Conservation (phyloP, 2,329 filamentous ascomycete genomes). For the Niveomyces coronatus region DNA sequence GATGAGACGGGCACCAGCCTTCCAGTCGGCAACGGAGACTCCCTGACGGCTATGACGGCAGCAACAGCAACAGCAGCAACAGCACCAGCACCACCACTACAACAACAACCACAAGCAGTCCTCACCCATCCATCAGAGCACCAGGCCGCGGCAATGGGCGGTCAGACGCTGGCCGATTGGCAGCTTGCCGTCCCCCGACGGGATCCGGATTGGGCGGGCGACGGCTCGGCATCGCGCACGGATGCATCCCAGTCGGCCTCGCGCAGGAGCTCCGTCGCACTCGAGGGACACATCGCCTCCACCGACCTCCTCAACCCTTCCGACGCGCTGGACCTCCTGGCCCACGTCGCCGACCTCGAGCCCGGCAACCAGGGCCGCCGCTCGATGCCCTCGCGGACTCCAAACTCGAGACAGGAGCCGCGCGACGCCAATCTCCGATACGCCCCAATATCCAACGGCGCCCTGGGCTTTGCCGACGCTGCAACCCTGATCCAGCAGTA, state of each 20-base stretch:
- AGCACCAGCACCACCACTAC: too few relatives aligned
- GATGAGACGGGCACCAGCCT: neutral
- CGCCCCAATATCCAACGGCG: constrained; percentile 23
- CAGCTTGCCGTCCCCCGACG: constrained; percentile 1
- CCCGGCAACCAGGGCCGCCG: constrained; percentile 14
- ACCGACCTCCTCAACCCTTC: constrained; percentile 31
- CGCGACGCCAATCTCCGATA: constrained; percentile 14
- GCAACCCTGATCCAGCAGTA: constrained; percentile 19
- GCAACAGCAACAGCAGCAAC: too few relatives aligned
- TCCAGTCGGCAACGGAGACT: neutral
- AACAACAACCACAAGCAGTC: too few relatives aligned
- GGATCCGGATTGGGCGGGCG: constrained; percentile 7
- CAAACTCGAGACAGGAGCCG: constrained; percentile 9
- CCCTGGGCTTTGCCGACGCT: constrained; percentile 18
- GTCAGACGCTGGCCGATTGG: constrained; percentile 11
- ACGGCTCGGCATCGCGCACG: constrained; percentile 6
- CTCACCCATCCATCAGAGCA: neutral
- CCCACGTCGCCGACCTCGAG: constrained; percentile 30
- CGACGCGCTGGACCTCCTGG: constrained; percentile 29
- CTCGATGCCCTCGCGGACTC: constrained; percentile 5
- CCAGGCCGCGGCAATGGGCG: neutral
- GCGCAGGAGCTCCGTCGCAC: constrained; percentile 11
- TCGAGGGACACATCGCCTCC: constrained; percentile 30
- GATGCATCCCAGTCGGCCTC: constrained; percentile 9
- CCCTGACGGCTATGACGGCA: too few relatives aligned